These are phyloP conservation scores for Liriodendron chinense DNA, from an alignment of 164 flowering plant genomes.

Conservation along the genomic window DNA sequence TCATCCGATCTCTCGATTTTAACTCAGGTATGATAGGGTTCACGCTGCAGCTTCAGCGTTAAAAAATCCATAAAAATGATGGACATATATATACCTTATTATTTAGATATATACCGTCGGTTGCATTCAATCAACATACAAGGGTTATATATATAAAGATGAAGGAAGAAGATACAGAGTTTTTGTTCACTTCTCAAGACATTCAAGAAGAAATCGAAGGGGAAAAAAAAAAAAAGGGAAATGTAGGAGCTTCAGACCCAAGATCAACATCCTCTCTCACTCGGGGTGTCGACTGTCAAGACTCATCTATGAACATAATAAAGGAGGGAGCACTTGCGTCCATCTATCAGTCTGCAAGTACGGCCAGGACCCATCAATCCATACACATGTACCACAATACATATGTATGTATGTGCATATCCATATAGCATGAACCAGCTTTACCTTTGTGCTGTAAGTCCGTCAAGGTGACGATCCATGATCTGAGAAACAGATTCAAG, in stretches of 20 bases:
- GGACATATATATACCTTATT: neutral
- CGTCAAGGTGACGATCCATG: constrained; percentile 58
- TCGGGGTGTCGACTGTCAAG: neutral
- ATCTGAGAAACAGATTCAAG: constrained; percentile 47
- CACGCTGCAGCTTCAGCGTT: no score
- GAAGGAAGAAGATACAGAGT: neutral
- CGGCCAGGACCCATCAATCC: neutral
- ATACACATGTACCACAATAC: neutral
- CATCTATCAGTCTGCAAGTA: neutral
- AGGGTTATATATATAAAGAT: neutral
- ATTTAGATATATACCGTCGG: neutral
- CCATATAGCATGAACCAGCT: neutral
- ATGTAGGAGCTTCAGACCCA: neutral
- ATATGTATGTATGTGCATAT: neutral
- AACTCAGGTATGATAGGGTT: no score
- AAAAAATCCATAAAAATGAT: no score
- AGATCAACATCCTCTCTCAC: neutral
- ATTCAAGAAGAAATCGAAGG: neutral
- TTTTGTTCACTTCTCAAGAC: neutral
- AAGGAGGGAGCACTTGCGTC: neutral
- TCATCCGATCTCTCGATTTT: no score
- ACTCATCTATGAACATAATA: neutral
- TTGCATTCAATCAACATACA: neutral
- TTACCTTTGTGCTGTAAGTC: constrained; percentile 9
- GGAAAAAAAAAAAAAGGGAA: neutral